These are phyloP conservation scores for Talaromyces verruculosus DNA, from an alignment of 2,329 filamentous ascomycete genomes.

Conservation along the genomic window DNA sequence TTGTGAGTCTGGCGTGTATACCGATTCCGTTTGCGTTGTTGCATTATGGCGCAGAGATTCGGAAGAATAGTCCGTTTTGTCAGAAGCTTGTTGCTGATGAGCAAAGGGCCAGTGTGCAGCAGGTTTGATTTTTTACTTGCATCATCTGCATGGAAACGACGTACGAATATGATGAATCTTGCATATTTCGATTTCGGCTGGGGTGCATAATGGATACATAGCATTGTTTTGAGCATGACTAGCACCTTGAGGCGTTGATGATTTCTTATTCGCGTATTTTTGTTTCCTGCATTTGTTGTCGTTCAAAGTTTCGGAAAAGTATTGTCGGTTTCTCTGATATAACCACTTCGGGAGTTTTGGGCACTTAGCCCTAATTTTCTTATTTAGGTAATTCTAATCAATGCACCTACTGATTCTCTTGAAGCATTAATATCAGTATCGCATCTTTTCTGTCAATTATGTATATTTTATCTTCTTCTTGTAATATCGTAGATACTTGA, in stretches of 20 bases:
- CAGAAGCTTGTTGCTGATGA: slow-evolving; percentile 26
- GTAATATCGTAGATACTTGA: not conserved
- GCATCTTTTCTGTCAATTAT: not conserved
- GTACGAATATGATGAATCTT: not conserved
- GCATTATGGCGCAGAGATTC: slow-evolving; percentile 27
- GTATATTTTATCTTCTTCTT: not conserved
- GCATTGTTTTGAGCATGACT: not conserved
- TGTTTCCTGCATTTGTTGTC: not conserved
- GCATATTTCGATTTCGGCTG: not conserved
- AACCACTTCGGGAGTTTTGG: not conserved
- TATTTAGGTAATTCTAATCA: not conserved
- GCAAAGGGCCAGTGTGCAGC: not conserved
- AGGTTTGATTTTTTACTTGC: not conserved
- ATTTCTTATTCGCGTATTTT: not conserved
- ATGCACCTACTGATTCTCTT: not conserved
- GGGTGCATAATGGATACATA: slow-evolving; percentile 5
- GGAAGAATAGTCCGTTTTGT: slow-evolving; percentile 32
- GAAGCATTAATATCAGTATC: not conserved
- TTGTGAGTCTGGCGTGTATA: slow-evolving; percentile 39
- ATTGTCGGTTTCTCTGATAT: not conserved
- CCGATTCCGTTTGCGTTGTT: slow-evolving; percentile 45
- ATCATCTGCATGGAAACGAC: not conserved
- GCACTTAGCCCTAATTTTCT: not conserved
- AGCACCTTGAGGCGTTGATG: not conserved
- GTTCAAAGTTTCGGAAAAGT: not conserved